Percentiles rank a stretch among this genome's conserved stretches.
phyloP scores from a whole-genome alignment of 1,284 basidiomycete genomes.

The Apiotrichum akiyoshidainum region DNA sequence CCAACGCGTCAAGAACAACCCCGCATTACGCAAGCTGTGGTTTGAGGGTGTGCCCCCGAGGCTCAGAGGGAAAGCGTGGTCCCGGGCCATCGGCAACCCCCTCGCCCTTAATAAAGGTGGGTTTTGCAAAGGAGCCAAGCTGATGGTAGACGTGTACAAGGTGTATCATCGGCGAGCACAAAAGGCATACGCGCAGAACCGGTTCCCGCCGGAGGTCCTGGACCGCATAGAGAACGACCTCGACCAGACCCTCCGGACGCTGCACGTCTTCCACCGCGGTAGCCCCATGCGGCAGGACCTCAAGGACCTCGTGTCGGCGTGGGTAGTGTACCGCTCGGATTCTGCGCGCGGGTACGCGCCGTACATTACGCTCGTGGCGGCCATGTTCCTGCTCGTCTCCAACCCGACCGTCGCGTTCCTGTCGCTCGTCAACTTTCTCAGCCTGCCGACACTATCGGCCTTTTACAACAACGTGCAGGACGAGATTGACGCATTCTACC shows the following conservation, averaged over 20 bases:
- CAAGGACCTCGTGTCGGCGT: conserved; percentile 81
- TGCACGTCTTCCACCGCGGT: conserved; percentile 80
- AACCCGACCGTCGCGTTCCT: conserved; percentile 70
- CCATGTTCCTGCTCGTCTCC: conserved; percentile 87
- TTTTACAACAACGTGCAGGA: conserved; percentile 78
- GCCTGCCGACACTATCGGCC: conserved; percentile 76
- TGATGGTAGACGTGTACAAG: conserved; percentile 65
- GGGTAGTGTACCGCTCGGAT: conserved; percentile 84
- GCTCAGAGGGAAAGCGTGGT: conserved; percentile 82
- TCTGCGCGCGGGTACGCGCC: conserved; percentile 74
- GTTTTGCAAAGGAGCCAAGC: conserved; percentile 3
- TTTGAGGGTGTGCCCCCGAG: conserved; percentile 87
- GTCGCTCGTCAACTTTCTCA: conserved; percentile 81
- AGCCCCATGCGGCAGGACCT: conserved; percentile 84
- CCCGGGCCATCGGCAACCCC: conserved; percentile 79
- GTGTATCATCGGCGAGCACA: conserved; percentile 70
- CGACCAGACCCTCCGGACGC: conserved; percentile 69
- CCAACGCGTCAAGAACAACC: conserved; percentile 28
- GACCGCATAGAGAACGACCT: conserved; percentile 76
- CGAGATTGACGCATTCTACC: conserved; percentile 66
- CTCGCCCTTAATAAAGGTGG: conserved; percentile 81
- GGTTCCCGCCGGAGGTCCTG: conserved; percentile 70
- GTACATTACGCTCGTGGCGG: conserved; percentile 60
- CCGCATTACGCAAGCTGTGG: conserved; percentile 72
- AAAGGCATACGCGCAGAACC: conserved; percentile 65